Evolutionary conservation across 2,329 filamentous ascomycete genomes (phyloP), one percentile per base, ranked within the genome.

Genomic region (Fusarium sp.): DNA sequence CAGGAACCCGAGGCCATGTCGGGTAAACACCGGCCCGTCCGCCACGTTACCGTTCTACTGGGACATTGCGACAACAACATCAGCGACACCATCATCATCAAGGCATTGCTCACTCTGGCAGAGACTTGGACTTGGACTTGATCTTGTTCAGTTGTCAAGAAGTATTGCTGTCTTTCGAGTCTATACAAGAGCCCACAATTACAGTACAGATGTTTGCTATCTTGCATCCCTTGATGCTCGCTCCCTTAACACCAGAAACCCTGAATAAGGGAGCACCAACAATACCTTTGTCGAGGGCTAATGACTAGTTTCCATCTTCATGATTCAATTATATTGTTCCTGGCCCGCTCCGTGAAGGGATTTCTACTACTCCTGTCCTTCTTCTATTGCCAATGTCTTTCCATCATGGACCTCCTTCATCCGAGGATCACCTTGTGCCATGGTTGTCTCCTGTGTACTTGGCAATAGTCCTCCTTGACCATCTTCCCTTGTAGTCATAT

Each of bases 21-120:
- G 74, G 75, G 71, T 72, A 74, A 76, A 75, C 58, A 3, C 45
- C 75, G 75, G 75, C 54, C 68, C 72, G 69, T 32, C 28, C 16
- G 14, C 28, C 14, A 51, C 30, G 59, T 20, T 66, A 68, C 72
- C 73, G 13, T 41, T 13, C 56, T 66, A 53, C 58, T 72, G 68
- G 68, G 62, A 60, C 69, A 67, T 58, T 55, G 64, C 50, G 34
- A 37, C 34, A 55, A 43, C 50, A 65, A 32, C 27, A 28, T 11
- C 5, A 28, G 28, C 28, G 13, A 28, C 11, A 28, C 28, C 28
- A 54, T 43, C 12, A 34, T 11, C 28, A 54, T 43, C 12, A 34
- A 59, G 11, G 14, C 7, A 37, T 42, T 41, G 25, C 28, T 48
- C 20, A 43, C 16, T 23, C 23, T 37, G n/a, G 14, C 28, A 51